Conservation (phyloP, 345 rosid species). For the Camelina laxa region DNA sequence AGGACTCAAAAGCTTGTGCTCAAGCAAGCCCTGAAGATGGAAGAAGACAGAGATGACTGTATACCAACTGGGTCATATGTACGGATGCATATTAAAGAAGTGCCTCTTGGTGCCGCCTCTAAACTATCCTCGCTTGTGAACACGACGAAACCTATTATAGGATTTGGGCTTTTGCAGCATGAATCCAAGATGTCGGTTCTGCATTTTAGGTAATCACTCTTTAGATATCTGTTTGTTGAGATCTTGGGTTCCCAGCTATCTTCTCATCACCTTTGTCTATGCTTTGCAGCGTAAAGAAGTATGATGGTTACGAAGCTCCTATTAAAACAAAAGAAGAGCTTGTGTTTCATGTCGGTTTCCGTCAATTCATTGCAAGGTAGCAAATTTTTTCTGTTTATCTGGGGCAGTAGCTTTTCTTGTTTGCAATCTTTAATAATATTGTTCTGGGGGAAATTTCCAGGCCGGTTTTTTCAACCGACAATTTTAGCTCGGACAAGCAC, state of each 20-base stretch:
- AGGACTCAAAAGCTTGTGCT: slow-evolving; percentile 86
- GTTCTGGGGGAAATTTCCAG: slow-evolving; percentile 45
- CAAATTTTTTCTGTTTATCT: slow-evolving; percentile 15
- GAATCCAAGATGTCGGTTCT: slow-evolving; percentile 99
- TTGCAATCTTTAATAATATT: slow-evolving; percentile 17
- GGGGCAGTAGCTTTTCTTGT: not conserved
- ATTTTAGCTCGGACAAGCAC: slow-evolving; percentile 80
- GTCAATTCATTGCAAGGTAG: slow-evolving; percentile 89
- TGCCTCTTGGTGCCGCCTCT: slow-evolving; percentile 63
- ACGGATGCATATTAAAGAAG: slow-evolving; percentile 78
- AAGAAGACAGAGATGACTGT: slow-evolving; percentile 61
- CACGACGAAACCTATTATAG: slow-evolving; percentile 56
- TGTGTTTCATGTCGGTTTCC: slow-evolving; percentile 90
- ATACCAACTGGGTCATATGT: slow-evolving; percentile 62
- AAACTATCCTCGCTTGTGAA: slow-evolving; percentile 54
- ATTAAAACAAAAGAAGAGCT: slow-evolving; percentile 91
- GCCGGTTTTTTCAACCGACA: slow-evolving; percentile 86
- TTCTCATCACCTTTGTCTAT: slow-evolving; percentile 20
- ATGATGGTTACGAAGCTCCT: slow-evolving; percentile 73
- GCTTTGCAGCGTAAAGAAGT: slow-evolving; percentile 75
- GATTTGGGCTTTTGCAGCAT: slow-evolving; percentile 89
- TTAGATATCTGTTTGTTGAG: slow-evolving; percentile 25
- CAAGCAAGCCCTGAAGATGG: slow-evolving; percentile 62
- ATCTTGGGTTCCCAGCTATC: slow-evolving; percentile 11
- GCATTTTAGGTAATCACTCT: slow-evolving; percentile 74